phyloP scores from a whole-genome alignment of 176 grass and related monocot species.

The Carex pumila region DNA sequence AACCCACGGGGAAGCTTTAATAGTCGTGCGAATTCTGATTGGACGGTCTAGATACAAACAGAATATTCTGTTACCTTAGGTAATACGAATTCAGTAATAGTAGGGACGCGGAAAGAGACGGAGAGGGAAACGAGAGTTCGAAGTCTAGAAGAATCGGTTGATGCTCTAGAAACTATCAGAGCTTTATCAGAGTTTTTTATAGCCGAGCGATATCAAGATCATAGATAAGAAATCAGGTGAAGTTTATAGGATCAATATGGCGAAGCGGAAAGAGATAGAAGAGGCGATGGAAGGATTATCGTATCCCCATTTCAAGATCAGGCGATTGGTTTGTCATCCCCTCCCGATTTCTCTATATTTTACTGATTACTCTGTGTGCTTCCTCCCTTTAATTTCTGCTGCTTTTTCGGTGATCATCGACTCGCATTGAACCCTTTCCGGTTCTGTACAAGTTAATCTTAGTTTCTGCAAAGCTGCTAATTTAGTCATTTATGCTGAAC shows the following conservation, averaged over 20 bases:
- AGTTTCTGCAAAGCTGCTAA: not conserved
- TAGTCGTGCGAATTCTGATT: too few relatives aligned
- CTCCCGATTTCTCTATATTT: not conserved
- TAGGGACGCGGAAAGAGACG: too few relatives aligned
- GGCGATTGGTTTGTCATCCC: conserved; percentile 11
- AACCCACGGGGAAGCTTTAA: too few relatives aligned
- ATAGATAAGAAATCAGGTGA: not conserved
- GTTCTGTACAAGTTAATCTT: not conserved
- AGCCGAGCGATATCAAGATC: not conserved
- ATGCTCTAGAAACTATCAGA: not conserved
- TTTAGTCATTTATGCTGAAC: not conserved
- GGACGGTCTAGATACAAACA: too few relatives aligned
- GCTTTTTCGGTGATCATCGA: not conserved
- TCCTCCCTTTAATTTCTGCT: not conserved
- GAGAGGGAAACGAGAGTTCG: too few relatives aligned
- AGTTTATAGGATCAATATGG: not conserved
- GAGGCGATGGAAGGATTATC: conserved; percentile 5
- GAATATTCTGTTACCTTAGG: too few relatives aligned
- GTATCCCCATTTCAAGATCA: not conserved
- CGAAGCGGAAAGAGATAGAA: conserved; percentile 18
- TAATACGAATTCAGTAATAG: too few relatives aligned
- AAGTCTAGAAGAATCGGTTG: not conserved
- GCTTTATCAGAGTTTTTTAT: not conserved
- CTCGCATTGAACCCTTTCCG: not conserved
- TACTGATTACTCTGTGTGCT: not conserved